phyloP scores from a whole-genome alignment of 2,329 filamentous ascomycete genomes.

The Aspergillus sp. region DNA sequence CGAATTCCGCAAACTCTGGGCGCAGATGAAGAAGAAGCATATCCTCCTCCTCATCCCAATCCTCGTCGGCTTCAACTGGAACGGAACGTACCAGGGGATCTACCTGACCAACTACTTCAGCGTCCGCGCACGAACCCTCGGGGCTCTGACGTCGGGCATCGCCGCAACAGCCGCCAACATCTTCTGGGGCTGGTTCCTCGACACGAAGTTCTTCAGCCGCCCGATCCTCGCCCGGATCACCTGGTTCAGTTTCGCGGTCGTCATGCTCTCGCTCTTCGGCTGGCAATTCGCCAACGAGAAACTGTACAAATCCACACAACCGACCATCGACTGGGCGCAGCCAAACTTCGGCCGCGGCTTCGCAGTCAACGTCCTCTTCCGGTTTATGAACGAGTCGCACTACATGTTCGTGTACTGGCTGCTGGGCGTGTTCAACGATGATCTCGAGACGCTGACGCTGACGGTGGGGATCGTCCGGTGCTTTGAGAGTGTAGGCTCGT shows the following conservation, averaged over 20 bases:
- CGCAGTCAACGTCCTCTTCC: constrained; percentile 13
- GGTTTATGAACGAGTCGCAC: constrained; percentile 16
- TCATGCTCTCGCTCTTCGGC: constrained; percentile 9
- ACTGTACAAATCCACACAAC: constrained; percentile 7
- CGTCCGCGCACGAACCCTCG: constrained; percentile 11
- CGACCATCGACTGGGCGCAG: constrained; percentile 12
- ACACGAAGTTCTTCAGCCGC: constrained; percentile 3
- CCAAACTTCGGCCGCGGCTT: constrained; percentile 10
- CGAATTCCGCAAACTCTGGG: constrained; percentile 13
- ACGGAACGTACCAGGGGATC: constrained; percentile 15
- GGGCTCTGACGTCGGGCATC: not conserved
- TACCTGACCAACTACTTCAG: constrained; percentile 17
- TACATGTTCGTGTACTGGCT: constrained; percentile 17
- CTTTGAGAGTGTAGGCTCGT: constrained; percentile 16
- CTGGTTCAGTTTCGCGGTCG: constrained; percentile 8
- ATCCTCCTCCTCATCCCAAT: constrained; percentile 12
- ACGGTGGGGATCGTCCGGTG: constrained; percentile 16
- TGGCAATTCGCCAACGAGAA: constrained; percentile 14
- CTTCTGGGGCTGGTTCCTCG: constrained; percentile 16
- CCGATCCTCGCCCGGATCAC: constrained; percentile 10
- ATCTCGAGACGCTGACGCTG: constrained; percentile 12
- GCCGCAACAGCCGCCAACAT: constrained; percentile 12
- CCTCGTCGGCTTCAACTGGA: constrained; percentile 14
- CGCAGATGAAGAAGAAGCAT: constrained; percentile 10
- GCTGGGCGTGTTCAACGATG: constrained; percentile 12